Conservation (phyloP, 805 yeast species). For the Lachancea waltii region DNA sequence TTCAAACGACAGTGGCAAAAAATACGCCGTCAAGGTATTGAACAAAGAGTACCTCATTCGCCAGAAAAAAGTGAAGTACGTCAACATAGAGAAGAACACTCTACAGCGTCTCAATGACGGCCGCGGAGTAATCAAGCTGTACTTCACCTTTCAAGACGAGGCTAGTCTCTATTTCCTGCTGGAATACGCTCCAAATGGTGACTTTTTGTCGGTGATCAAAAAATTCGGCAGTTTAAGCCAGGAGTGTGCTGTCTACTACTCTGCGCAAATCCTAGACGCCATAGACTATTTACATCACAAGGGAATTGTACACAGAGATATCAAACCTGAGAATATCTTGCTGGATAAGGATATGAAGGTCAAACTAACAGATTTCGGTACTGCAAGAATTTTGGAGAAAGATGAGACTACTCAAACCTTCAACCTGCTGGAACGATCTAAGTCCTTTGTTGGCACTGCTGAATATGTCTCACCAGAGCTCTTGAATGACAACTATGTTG, state of each 20-base stretch:
- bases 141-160: constrained; percentile 76
- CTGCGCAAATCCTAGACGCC: constrained; percentile 71
- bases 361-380: constrained; percentile 78
- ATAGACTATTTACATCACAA: constrained; percentile 62
- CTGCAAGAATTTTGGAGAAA: constrained; percentile 65
- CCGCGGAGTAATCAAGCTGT: constrained; percentile 59
- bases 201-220: constrained; percentile 59
- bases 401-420: constrained; percentile 37
- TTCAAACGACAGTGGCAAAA: constrained; percentile 63
- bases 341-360: constrained; percentile 54
- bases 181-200: constrained; percentile 78
- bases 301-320: constrained; percentile 76
- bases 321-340: constrained; percentile 76
- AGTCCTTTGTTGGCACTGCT: constrained; percentile 81
- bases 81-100: constrained; percentile 76
- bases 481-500: constrained; percentile 69
- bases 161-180: constrained; percentile 64
- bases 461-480: constrained; percentile 81
- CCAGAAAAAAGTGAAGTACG: constrained; percentile 80
- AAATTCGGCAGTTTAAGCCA: constrained; percentile 66
- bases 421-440: constrained; percentile 63
- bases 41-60: constrained; percentile 73
- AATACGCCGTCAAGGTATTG: constrained; percentile 72
- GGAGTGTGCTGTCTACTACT: constrained; percentile 58
- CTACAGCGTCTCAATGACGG: constrained; percentile 58